Percentiles rank a stretch among this genome's conserved stretches.
These are phyloP conservation scores for Delphinella strobiligena DNA, from an alignment of 2,329 filamentous ascomycete genomes.

Conservation along the genomic window DNA sequence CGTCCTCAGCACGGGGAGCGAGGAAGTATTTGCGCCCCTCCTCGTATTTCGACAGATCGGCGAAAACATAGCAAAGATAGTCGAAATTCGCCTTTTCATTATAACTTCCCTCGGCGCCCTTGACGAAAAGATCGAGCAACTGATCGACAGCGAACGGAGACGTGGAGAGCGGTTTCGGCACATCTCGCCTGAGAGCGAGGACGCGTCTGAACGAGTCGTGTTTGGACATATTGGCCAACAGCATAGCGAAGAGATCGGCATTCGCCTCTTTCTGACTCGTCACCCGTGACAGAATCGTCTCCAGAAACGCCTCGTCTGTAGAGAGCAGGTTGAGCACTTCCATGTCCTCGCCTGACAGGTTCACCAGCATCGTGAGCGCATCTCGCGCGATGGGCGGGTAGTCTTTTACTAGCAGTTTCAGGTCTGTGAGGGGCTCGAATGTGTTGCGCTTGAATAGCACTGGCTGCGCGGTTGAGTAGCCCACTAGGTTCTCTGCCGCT, in stretches of 20 bases:
- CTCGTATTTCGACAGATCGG: slow-evolving; percentile 68
- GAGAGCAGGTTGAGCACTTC: slow-evolving; percentile 63
- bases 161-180: slow-evolving; percentile 58
- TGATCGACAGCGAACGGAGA: slow-evolving; percentile 74
- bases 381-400: slow-evolving; percentile 88
- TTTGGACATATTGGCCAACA: slow-evolving; percentile 85
- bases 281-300: slow-evolving; percentile 59
- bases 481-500: slow-evolving; percentile 78
- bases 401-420: slow-evolving; percentile 79
- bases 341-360: slow-evolving; percentile 64
- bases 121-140: slow-evolving; percentile 90
- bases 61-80: slow-evolving; percentile 88
- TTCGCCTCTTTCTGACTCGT: slow-evolving; percentile 65
- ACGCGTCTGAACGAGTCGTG: slow-evolving; percentile 60
- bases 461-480: slow-evolving; percentile 66
- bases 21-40: slow-evolving; percentile 47
- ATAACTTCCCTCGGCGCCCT: slow-evolving; percentile 68
- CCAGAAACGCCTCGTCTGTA: slow-evolving; percentile 69
- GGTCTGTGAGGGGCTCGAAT: slow-evolving; percentile 66
- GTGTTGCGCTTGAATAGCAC: slow-evolving; percentile 73
- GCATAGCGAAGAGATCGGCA: slow-evolving; percentile 77
- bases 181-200: slow-evolving; percentile 52
- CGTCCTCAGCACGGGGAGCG: slow-evolving; percentile 58
- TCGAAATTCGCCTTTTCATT: slow-evolving; percentile 82
- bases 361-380: slow-evolving; percentile 81